phyloP scores from a whole-genome alignment of 495 filamentous ascomycete species.

The Penicillium flavigenum region DNA sequence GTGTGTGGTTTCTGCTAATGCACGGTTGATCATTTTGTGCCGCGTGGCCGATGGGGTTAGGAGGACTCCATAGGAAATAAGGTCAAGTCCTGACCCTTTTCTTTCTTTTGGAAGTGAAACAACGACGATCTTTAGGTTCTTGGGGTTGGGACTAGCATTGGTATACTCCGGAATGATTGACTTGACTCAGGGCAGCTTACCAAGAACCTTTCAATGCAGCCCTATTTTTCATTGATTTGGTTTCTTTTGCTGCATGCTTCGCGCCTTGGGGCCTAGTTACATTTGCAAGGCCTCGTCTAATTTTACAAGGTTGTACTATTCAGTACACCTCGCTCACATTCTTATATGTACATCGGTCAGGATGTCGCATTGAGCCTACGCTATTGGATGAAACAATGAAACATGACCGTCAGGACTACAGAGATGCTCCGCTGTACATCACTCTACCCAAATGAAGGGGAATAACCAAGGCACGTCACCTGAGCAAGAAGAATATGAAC shows the following conservation, averaged over 20 bases:
- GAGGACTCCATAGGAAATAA: neutral
- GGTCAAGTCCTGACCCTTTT: neutral
- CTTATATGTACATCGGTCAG: neutral
- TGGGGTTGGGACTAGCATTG: neutral
- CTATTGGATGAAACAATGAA: neutral
- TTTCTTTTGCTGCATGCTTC: neutral
- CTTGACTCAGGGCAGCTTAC: neutral
- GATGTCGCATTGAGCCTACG: neutral
- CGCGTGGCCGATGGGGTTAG: neutral
- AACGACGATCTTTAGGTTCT: neutral
- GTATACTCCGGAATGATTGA: neutral
- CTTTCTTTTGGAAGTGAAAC: neutral
- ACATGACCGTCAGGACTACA: neutral
- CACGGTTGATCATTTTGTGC: neutral
- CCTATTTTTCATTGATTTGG: neutral
- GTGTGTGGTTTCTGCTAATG: neutral
- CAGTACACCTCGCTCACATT: neutral
- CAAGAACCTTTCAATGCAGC: neutral
- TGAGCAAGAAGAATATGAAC: neutral
- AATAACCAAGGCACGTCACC: neutral
- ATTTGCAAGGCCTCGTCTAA: neutral
- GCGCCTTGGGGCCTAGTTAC: neutral
- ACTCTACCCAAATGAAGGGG: neutral
- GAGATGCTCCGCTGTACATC: neutral
- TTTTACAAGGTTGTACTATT: neutral